phyloP scores from a whole-genome alignment of 345 rosid species.

The Conringia planisiliqua region DNA sequence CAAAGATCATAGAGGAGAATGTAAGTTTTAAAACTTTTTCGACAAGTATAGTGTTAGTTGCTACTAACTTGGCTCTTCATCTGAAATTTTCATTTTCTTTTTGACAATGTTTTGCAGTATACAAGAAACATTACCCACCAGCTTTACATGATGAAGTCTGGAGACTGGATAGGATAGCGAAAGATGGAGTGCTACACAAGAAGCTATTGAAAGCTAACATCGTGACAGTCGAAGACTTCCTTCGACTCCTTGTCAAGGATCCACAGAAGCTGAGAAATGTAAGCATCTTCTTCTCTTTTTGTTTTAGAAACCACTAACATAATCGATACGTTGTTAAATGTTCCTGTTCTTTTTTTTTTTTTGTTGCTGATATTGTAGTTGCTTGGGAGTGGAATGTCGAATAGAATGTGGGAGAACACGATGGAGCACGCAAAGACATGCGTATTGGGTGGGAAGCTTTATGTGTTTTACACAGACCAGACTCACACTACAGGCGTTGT shows the following conservation, averaged over 20 bases:
- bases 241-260: constrained; percentile 67
- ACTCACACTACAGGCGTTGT: constrained; percentile 56
- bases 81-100: neutral
- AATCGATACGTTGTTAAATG: neutral
- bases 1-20: constrained; percentile 96
- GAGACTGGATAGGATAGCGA: constrained; percentile 93
- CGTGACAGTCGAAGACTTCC: constrained; percentile 81
- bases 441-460: constrained; percentile 75
- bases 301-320: neutral
- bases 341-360: neutral
- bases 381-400: constrained; percentile 97
- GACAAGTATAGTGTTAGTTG: constrained; percentile 1
- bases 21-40: constrained; percentile 42
- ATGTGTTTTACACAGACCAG: constrained; percentile 64
- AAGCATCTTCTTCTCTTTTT: constrained; percentile 25
- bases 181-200: constrained; percentile 93
- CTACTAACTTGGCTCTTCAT: neutral
- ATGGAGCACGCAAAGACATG: constrained; percentile 96
- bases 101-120: constrained; percentile 49
- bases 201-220: constrained; percentile 62
- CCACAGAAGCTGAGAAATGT: constrained; percentile 74
- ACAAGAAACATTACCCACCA: constrained; percentile 95
- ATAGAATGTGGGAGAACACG: constrained; percentile 96
- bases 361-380: constrained; percentile 39
- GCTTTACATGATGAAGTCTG: constrained; percentile 90